These are phyloP conservation scores for Solanum ossicruentum DNA, from an alignment of 257 asterid genomes.

Conservation along the genomic window DNA sequence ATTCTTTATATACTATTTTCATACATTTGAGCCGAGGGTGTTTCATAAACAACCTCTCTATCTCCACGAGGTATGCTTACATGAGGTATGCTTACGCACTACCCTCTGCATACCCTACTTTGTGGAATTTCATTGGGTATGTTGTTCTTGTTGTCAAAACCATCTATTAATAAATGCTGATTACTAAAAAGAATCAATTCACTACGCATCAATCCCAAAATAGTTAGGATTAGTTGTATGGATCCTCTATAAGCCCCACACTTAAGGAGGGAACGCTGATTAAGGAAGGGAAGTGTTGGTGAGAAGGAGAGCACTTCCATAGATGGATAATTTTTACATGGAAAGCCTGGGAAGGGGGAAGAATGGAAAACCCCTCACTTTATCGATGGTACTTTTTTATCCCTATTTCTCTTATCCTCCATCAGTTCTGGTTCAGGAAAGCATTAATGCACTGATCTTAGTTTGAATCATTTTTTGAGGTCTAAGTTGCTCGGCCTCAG, in stretches of 20 bases:
- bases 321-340: not conserved
- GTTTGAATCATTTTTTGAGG: not conserved
- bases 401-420: not conserved
- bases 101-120: too few relatives aligned
- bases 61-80: too few relatives aligned
- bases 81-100: too few relatives aligned
- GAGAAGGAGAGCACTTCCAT: not conserved
- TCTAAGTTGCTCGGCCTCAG: not conserved
- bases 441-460: not conserved
- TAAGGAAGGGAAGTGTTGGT: not conserved
- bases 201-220: not conserved
- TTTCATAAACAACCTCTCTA: too few relatives aligned
- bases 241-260: not conserved
- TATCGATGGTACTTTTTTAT: not conserved
- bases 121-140: too few relatives aligned
- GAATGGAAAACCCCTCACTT: not conserved
- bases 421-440: not conserved
- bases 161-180: not conserved
- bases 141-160: too few relatives aligned
- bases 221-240: not conserved
- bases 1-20: too few relatives aligned
- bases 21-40: too few relatives aligned
- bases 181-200: not conserved
- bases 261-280: not conserved
- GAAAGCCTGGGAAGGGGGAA: not conserved